Conservation (phyloP, 148 eudicot species). For the Suaeda aralocaspica region DNA sequence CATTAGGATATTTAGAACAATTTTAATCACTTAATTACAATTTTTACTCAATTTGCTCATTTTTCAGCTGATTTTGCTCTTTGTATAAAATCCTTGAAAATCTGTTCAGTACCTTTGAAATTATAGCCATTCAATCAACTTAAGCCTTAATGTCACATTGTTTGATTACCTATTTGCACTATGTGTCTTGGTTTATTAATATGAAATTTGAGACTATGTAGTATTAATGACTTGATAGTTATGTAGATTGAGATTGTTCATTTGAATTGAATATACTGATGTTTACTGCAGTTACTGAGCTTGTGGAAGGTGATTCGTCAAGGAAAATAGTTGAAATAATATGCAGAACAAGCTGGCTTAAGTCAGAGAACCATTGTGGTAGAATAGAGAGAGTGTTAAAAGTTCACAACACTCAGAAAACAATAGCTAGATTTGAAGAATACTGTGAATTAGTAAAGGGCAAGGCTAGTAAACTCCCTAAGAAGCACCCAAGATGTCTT, state of each 20-base stretch:
- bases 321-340: conserved; percentile 92
- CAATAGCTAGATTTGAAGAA: conserved; percentile 87
- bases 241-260: not conserved
- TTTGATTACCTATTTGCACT: too few relatives aligned
- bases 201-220: too few relatives aligned
- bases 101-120: too few relatives aligned
- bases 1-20: not conserved
- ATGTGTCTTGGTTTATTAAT: too few relatives aligned
- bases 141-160: too few relatives aligned
- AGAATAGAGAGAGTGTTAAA: conserved; percentile 76
- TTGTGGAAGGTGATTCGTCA: conserved; percentile 85
- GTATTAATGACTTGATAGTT: too few relatives aligned
- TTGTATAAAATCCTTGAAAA: too few relatives aligned
- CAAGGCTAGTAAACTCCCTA: conserved; percentile 84
- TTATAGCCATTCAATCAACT: too few relatives aligned
- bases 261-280: not conserved
- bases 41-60: too few relatives aligned
- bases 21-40: not conserved
- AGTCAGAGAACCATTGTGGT: conserved; percentile 67
- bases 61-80: too few relatives aligned
- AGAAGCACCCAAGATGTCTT: conserved; percentile 87
- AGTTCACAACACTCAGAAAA: conserved; percentile 93
- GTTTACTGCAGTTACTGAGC: conserved; percentile 70
- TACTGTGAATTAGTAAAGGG: conserved; percentile 72
- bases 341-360: conserved; percentile 77